Base-by-base conservation (phyloP, 352 stramenopile species). In the Globisporangium nunn region DNA sequence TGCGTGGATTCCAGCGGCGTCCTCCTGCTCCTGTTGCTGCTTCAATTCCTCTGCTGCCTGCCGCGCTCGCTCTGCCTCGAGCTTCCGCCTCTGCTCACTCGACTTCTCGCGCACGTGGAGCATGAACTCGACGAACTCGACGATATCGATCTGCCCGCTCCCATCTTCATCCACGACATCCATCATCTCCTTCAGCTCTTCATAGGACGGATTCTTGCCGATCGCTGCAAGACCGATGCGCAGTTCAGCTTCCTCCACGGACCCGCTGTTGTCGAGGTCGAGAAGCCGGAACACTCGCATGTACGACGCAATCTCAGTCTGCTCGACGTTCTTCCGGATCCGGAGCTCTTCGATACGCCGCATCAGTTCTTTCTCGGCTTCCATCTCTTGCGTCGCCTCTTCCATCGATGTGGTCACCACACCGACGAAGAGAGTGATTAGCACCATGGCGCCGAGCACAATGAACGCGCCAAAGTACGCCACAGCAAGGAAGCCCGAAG, bases 381-480 rank as follows among this genome's bases (percentile, higher is more conserved):
- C 76, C 78, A 93, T 93, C 54, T 91, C 80, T 46, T 95, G 76
- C 3, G 87, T 95, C 14, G 82, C 86, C 64, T 96, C 88, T 52
- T 93, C 79, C 87, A 96, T 96, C 61, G 80, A 93, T 35, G 89
- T 94, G 0, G 87, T 95, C 8, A 96, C 85, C 37, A 93, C 86
- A 92, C 88, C 88, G 59, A 96, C 95, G 58, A 96, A 96, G 47
- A 96, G 61, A 44, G 86, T 96, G 57, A 96, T 94, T 30, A 96
- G 73, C 14, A 96, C 85, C 71, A 96, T 88, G 12, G 60, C 87
- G 40, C 82, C 87, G 11, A 96, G 66, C 8, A 96, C 68, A 23
- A 88, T 87, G 62, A 96, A 95, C 11, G 68, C 64, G 49, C 81
- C 69, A 59, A 96, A 96, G 71, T 95, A 96, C 0, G 82, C 23